Base-by-base conservation (phyloP, 164 flowering plant genomes). In the grape (Vitis vinifera) region DNA sequence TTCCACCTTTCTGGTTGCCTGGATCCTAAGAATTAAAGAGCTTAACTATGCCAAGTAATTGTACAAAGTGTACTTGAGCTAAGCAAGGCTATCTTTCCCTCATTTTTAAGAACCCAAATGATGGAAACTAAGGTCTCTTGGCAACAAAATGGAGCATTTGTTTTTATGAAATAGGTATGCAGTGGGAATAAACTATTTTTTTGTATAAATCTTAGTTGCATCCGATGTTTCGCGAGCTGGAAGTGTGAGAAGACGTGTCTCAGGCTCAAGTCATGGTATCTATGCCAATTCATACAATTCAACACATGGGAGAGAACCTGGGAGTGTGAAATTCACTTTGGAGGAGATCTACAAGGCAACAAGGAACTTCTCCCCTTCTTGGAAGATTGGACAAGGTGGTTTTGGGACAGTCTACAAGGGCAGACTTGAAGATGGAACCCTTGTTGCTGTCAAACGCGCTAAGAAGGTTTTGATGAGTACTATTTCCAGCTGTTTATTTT, bases 301-400 rank as follows among this genome's bases (percentile, higher is more conserved):
- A 49, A 81, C 77, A 4, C 82, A 79, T 15, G 69, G 44, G 2
- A 73, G 57, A 52, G 92, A 85, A 65, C 75, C 84, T 5, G 89
- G 89, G 47, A 83, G 70, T 68, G 59, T 59, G 55, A 84, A 75
- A 30, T 87, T 91, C 77, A 90, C 92, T 51, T 73, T 92, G 77
- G 85, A 68, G 3, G 94, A 92, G 69, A 87, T 94, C 65, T 37
- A 37, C 78, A 82, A 75, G 77, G 97, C 93, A 53, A 92, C 99
- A 0, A 87, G 75, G 76, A 88, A 87, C 76, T 92, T 94, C 71
- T 86, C 91, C 44, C 93, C 97, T 2, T 75, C 89, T 16, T 74
- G 79, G 69, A 92, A 87, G 82, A 81, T 94, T 16, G 99, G 99
- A 50, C 95, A 92, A 77, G 99, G 99, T 47, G 97, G 99, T 14